Evolutionary conservation across 108 stramenopile genomes (phyloP).

Genomic region (Bacterosira constricta): DNA sequence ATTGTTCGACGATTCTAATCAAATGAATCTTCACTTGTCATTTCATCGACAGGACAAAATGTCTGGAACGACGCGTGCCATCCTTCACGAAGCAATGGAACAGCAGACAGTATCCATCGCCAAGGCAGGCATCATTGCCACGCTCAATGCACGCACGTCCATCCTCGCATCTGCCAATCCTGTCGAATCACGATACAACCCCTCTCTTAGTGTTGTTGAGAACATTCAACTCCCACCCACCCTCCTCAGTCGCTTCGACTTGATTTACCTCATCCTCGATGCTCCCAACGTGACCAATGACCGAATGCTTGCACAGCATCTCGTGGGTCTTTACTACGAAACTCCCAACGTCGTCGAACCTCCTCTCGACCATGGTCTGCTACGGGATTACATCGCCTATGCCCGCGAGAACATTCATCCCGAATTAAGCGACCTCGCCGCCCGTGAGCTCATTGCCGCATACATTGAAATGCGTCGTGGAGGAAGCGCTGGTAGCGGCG

Average conservation of each 20-base stretch:
- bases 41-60: conserved; percentile 89
- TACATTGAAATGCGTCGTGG: conserved; percentile 92
- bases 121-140: conserved; percentile 98
- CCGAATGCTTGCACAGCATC: conserved; percentile 86
- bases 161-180: conserved; percentile 99
- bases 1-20: background rate
- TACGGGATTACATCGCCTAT: conserved; percentile 96
- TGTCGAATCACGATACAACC: conserved; percentile 97
- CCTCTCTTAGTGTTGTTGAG: conserved; percentile 94
- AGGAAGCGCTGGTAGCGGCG: conserved; percentile 61
- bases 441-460: conserved; percentile 82
- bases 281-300: conserved; percentile 87
- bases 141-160: conserved; percentile 96
- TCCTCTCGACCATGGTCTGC: conserved; percentile 75
- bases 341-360: conserved; percentile 77
- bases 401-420: conserved; percentile 88
- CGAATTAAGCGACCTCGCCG: conserved; percentile 85
- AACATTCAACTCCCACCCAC: conserved; percentile 99
- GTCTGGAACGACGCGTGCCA: conserved; percentile 95
- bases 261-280: conserved; percentile 98
- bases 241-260: conserved; percentile 96
- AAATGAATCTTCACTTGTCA: conserved; percentile 57
- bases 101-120: conserved; percentile 99
- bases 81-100: conserved; percentile 99
- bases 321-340: conserved; percentile 92